Base-by-base conservation (phyloP, 306 rosid genomes). In the Alnus glutinosa region DNA sequence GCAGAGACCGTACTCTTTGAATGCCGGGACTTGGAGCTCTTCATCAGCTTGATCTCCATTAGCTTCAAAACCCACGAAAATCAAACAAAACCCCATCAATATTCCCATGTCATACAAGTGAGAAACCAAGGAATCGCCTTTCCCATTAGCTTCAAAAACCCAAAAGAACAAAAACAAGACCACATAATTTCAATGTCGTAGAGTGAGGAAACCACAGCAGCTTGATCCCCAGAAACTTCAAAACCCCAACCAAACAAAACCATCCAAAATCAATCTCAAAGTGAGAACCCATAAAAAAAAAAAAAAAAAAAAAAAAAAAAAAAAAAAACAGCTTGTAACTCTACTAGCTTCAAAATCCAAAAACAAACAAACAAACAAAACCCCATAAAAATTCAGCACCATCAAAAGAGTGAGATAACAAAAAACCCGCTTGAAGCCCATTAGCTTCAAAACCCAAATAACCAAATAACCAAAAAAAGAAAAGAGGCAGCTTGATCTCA, bases 1-100 rank as follows among this genome's bases (percentile, higher is more conserved):
- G 80, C 10, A 76, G 19, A 90, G 78, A 55, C 77, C 75, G 71
- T 81, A 92, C 85, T 88, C 97, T 79, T 85, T 88, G 79, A 92
- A 92, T 55, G 80, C 79, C n/a, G 88, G 88, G 19, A 82, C 89
- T 78, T 83, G 88, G 59, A 55, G 61, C 62, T 83, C 92, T 75
- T 77, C 83, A 44, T 82, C 91, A 72, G 42, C 80, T 77, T 78
- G 82, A 84, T 83, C 92, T 55, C 84, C 91, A 73, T 85, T 82
- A 9, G 73, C 91, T 88, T 83, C 77, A 81, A 73, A 83, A 67
- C 51, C 81, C 32, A 12, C 28, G 18, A 28, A 55, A 73, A 72
- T 36, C 80, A 32, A 5, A 32, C 37, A 7, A 48, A 70, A 15
- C n/a, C 18, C 61, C 44, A 47, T 13, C 57, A 58, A 34, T 18